phyloP scores from a whole-genome alignment of 352 stramenopile species.

The Phytophthora podocarpi region DNA sequence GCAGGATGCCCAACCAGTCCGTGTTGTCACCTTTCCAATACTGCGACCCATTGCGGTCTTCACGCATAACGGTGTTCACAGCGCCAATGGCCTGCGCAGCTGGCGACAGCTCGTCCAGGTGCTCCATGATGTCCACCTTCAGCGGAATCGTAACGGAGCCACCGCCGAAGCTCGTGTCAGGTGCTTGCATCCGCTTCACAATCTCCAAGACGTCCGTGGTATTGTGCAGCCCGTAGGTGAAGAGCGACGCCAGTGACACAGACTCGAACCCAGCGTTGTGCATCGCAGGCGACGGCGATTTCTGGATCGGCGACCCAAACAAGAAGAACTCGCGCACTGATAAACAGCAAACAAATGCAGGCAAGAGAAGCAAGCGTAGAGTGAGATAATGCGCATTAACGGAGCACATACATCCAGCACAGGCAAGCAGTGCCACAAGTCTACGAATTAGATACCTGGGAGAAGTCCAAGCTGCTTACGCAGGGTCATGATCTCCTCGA shows the following conservation, averaged over 20 bases:
- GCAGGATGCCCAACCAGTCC: constrained; percentile 98
- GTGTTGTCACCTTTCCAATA: constrained; percentile 96
- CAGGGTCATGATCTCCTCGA: constrained; percentile 92
- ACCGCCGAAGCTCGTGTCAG: constrained; percentile 86
- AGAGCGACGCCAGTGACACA: constrained; percentile 73
- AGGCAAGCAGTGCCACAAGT: constrained; percentile 7
- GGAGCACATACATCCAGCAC: constrained; percentile 14
- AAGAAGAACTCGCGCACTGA: constrained; percentile 91
- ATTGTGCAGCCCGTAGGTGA: constrained; percentile 91
- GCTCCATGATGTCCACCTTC: constrained; percentile 95
- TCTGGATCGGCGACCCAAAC: constrained; percentile 95
- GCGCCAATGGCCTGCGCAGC: constrained; percentile 97
- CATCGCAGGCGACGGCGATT: constrained; percentile 97
- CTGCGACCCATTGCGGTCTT: constrained; percentile 46
- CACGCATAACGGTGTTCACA: constrained; percentile 96
- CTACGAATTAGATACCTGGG: constrained; percentile 68
- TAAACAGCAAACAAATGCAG: constrained; percentile 20
- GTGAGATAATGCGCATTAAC: constrained; percentile 33
- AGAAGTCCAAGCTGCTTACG: constrained; percentile 84
- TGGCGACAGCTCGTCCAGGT: constrained; percentile 93
- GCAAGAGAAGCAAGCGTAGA: constrained; percentile 12
- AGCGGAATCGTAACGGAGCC: constrained; percentile 98
- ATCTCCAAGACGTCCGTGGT: constrained; percentile 55
- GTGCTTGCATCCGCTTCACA: constrained; percentile 46
- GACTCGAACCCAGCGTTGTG: constrained; percentile 95